Evolutionary conservation across 306 rosid genomes (phyloP).

Genomic region (Boehmeria nivea): DNA sequence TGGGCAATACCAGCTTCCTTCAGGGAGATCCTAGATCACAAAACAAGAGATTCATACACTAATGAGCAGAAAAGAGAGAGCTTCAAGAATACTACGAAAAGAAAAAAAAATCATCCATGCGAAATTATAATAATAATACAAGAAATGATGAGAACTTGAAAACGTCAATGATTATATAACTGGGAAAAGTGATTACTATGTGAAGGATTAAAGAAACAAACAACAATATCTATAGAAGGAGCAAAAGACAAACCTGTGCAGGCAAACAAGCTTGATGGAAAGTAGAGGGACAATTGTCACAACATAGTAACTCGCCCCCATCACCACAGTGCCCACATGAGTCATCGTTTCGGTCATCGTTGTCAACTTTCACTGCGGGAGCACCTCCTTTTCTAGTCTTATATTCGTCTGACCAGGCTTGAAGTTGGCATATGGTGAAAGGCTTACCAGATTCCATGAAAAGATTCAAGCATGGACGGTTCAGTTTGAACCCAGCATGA

Average conservation of each 20-base stretch:
- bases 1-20: conserved; percentile 90
- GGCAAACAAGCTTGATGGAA: conserved; percentile 84
- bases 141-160: no score
- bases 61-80: conserved; percentile 11
- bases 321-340: conserved; percentile 94
- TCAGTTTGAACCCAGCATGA: conserved; percentile 75
- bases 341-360: conserved; percentile 82
- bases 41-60: conserved; percentile 19
- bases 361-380: conserved; percentile 45
- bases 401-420: conserved; percentile 98
- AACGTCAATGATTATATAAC: no score
- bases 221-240: conserved; percentile 10
- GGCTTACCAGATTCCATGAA: conserved; percentile 85
- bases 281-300: conserved; percentile 95
- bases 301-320: conserved; percentile 92
- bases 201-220: no score
- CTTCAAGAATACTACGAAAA: neutral
- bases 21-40: conserved; percentile 80
- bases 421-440: conserved; percentile 88
- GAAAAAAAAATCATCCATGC: neutral
- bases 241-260: conserved; percentile 56
- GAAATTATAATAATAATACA: neutral
- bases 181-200: no score
- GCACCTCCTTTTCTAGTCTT: conserved; percentile 58
- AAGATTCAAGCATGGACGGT: conserved; percentile 87